phyloP scores from a whole-genome alignment of 108 stramenopile species.

The Heterococcus sp. region DNA sequence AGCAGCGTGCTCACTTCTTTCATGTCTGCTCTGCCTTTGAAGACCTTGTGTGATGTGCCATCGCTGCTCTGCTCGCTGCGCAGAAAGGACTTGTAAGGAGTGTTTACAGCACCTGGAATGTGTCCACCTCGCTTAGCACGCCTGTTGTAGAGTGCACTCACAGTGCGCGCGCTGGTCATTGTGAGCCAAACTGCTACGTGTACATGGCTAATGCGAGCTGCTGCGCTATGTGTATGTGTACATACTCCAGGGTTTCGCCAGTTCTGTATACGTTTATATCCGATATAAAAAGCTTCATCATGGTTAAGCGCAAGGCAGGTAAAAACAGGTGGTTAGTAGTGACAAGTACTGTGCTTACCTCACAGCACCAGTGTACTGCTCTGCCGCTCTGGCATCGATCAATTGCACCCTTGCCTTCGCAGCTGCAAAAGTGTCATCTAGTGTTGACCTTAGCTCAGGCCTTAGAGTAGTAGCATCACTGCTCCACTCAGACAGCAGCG shows the following conservation, averaged over 20 bases:
- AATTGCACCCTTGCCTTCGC: conserved; percentile 1
- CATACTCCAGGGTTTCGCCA: too few relatives aligned
- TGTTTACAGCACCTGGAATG: conserved; percentile 30
- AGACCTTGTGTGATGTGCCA: too few relatives aligned
- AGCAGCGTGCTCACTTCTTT: too few relatives aligned
- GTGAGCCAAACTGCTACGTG: too few relatives aligned
- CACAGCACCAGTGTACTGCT: conserved; percentile 8
- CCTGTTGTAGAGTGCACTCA: too few relatives aligned
- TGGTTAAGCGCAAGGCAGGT: too few relatives aligned
- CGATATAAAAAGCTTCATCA: not conserved
- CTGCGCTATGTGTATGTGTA: too few relatives aligned
- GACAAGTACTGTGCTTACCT: not conserved
- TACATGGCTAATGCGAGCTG: too few relatives aligned
- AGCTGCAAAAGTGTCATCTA: too few relatives aligned
- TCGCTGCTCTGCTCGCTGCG: not conserved
- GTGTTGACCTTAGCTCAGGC: not conserved
- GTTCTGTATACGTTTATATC: not conserved
- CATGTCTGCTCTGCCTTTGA: too few relatives aligned
- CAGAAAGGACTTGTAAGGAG: conserved; percentile 28
- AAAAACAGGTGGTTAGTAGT: too few relatives aligned
- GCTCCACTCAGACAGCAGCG: conserved; percentile 13
- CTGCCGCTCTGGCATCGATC: conserved; percentile 20
- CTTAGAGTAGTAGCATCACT: not conserved
- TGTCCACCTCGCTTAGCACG: conserved; percentile 18
- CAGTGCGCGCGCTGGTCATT: too few relatives aligned